Percentiles rank a stretch among this genome's conserved stretches.
These are phyloP conservation scores for Elaeis guineensis DNA, from an alignment of 176 grass and related monocot genomes.

Conservation along the genomic window DNA sequence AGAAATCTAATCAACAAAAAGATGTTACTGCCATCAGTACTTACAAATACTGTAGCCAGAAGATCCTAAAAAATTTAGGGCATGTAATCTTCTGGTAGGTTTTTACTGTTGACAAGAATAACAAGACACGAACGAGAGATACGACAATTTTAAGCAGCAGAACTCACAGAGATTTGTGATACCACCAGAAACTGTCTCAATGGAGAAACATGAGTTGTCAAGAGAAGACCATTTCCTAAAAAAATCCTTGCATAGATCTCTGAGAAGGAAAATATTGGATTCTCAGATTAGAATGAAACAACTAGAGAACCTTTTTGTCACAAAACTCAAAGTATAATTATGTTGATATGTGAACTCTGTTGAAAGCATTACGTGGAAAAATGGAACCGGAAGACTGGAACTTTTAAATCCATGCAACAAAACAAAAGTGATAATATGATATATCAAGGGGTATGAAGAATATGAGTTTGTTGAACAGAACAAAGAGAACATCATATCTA, in stretches of 20 bases:
- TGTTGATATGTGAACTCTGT: too few species aligned
- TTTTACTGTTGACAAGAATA: neutral
- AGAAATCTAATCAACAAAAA: too few species aligned
- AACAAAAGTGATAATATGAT: too few species aligned
- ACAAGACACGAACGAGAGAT: neutral
- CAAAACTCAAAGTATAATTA: neutral
- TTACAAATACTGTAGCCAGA: too few species aligned
- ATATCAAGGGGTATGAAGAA: too few species aligned
- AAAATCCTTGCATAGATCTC: conserved; percentile 63
- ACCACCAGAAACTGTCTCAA: conserved; percentile 78
- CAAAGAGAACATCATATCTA: too few species aligned
- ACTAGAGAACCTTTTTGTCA: neutral
- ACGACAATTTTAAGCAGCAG: neutral
- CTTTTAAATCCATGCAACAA: too few species aligned
- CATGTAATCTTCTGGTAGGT: neutral
- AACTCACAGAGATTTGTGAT: conserved; percentile 89
- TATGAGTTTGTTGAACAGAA: too few species aligned
- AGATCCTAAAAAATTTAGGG: neutral
- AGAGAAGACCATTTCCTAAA: conserved; percentile 44
- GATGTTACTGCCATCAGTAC: too few species aligned
- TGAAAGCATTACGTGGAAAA: too few species aligned
- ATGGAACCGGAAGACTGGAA: too few species aligned
- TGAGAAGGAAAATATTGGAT: conserved; percentile 27
- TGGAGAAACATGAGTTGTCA: conserved; percentile 62
- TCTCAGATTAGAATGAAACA: conserved; percentile 4